Conservation (phyloP, 441 rosid genomes). For the Sinapis alba region DNA sequence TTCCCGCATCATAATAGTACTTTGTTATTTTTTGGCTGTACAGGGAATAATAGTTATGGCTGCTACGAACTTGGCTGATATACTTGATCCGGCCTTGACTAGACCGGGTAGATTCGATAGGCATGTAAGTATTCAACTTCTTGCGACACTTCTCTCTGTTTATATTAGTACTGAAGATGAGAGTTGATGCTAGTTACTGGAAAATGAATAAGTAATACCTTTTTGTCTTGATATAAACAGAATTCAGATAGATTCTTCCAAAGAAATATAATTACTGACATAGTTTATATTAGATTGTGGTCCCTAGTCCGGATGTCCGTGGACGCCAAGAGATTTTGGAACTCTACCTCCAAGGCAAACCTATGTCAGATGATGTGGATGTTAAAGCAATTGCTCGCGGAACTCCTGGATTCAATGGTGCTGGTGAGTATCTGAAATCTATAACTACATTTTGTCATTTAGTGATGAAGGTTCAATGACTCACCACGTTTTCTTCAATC, state of each 20-base stretch:
- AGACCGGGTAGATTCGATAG: conserved; percentile 99
- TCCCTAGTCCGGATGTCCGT: conserved; percentile 89
- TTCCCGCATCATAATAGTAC: conserved; percentile 7
- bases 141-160: neutral
- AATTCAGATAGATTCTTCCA: too few relatives aligned
- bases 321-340: conserved; percentile 97
- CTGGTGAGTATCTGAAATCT: conserved; percentile 54
- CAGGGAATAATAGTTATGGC: conserved; percentile 99
- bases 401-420: conserved; percentile 99
- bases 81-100: conserved; percentile 98
- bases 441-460: conserved; percentile 16
- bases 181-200: neutral
- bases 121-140: conserved; percentile 73
- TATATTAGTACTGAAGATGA: conserved; percentile 7
- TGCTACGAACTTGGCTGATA: conserved; percentile 98
- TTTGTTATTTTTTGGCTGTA: conserved; percentile 13
- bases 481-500: conserved; percentile 4
- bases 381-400: conserved; percentile 95
- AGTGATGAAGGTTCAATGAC: conserved; percentile 15
- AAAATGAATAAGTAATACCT: neutral
- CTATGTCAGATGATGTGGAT: conserved; percentile 87
- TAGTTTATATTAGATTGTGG: conserved; percentile 64
- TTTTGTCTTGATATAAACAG: neutral
- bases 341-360: conserved; percentile 92
- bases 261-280: conserved; percentile 37